A percentile compares a stretch with the other conserved stretches of the same genome.
phyloP scores from a whole-genome alignment of 2,329 filamentous ascomycete species.

The Penicillium corylophilum region DNA sequence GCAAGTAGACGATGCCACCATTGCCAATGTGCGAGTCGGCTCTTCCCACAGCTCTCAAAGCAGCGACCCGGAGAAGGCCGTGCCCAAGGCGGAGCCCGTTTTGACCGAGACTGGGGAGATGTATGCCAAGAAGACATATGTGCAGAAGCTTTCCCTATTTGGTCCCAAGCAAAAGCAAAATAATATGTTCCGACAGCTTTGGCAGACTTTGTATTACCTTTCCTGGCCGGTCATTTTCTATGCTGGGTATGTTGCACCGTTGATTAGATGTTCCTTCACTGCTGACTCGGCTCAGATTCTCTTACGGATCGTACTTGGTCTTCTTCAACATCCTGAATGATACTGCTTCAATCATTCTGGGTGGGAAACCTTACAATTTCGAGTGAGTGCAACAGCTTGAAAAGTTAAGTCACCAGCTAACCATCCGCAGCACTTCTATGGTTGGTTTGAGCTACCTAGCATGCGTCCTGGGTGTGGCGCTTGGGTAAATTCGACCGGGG shows the following conservation, averaged over 20 bases:
- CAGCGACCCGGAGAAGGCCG: constrained; percentile 20
- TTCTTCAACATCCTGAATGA: constrained; percentile 44
- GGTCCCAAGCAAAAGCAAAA: constrained; percentile 29
- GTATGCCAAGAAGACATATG: constrained; percentile 33
- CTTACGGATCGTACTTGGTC: constrained; percentile 41
- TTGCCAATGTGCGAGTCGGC: constrained; percentile 1
- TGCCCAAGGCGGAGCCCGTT: constrained; percentile 6
- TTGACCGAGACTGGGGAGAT: constrained; percentile 18
- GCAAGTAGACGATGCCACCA: constrained; percentile 7
- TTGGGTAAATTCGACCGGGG: no score
- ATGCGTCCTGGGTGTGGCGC: constrained; percentile 33
- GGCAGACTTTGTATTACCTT: constrained; percentile 36
- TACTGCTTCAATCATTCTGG: constrained; percentile 39
- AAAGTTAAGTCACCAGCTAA: constrained; percentile 15
- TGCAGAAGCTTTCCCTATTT: constrained; percentile 34
- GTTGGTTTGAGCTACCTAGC: constrained; percentile 41
- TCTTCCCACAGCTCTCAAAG: constrained; percentile 13
- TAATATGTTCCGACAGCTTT: constrained; percentile 34
- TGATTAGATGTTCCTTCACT: not conserved
- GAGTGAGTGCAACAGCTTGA: constrained; percentile 17
- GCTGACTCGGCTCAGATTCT: constrained; percentile 25
- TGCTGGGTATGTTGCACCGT: constrained; percentile 27
- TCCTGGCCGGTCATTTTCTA: constrained; percentile 43
- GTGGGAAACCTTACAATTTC: constrained; percentile 39
- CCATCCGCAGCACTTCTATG: constrained; percentile 32